Evolutionary conservation across 805 yeast species (phyloP), one percentile per base, ranked within the genome.

Genomic region (Schwanniomyces vanrijiae): DNA sequence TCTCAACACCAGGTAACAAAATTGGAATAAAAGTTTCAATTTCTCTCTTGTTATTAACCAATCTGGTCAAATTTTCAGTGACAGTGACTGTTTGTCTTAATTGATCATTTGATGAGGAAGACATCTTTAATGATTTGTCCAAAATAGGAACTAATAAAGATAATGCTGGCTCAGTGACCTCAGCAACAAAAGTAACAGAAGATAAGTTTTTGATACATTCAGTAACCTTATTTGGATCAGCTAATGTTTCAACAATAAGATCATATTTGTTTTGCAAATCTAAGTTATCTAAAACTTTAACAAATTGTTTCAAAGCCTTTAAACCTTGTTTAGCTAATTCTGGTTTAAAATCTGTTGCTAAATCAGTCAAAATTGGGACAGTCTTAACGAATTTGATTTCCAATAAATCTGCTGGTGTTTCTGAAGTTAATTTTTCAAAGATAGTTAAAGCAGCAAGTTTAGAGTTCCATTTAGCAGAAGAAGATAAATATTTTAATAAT

Each of bases 121-220:
- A 81, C 74, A 87, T 82, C 60, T 86, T 86, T 61, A 92, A 77
- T 2, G 98, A 92, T 65, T 91, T 89, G 64, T 83, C 90, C 60
- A 92, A 80, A 55, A 91, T 91, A 40, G 99, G 99, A 40, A 89
- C 97, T 61, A 92, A 76, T 47, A 92, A 71, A 7, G 98, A 81
- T 57, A 92, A 76, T 3, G 96, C 95, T 4, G 98, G 95, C 73
- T 91, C 98, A 13, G 97, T 94, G 53, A 92, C 99, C 73, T 94
- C 99, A 40, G 99, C 96, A 42, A 92, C 98, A 66, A 92, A 92
- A 0, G 99, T 94, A 45, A 92, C 97, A 35, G 95, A 87, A 2
- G 96, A 86, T 53, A 92, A 78, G 38, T 92, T 82, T 69, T 86
- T 88, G 66, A 92, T 88, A 69, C 96, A 90, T 49, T 81, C 85